phyloP scores from a whole-genome alignment of 169 alveolate genomes.

The Cyclospora cayetanensis region DNA sequence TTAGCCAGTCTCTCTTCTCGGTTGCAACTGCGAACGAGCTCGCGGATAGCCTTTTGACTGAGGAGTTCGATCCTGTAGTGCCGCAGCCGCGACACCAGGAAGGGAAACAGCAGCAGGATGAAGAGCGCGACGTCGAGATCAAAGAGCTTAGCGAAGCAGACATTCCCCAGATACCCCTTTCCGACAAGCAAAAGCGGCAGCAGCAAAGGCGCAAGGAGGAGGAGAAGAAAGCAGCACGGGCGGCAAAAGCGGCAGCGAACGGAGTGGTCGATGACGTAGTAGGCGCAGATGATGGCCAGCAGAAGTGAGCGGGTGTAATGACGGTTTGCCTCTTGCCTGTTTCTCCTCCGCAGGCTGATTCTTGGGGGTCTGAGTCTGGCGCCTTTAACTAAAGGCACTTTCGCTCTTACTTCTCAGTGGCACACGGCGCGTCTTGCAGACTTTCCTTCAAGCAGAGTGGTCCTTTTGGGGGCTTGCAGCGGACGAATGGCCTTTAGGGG shows the following conservation, averaged over 20 bases:
- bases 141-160: slow-evolving; percentile 46
- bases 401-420: too few species aligned
- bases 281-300: not conserved
- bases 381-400: too few species aligned
- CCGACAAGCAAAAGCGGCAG: slow-evolving; percentile 66
- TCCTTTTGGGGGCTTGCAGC: too few species aligned
- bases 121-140: not conserved
- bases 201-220: not conserved
- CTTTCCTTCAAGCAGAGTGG: too few species aligned
- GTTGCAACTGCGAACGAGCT: not conserved
- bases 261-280: not conserved
- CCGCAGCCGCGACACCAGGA: not conserved
- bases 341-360: too few species aligned
- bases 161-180: slow-evolving; percentile 67
- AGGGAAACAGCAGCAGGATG: not conserved
- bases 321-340: not conserved
- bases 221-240: not conserved
- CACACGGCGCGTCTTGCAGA: too few species aligned
- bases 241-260: not conserved
- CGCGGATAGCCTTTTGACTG: not conserved
- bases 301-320: not conserved
- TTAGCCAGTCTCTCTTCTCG: slow-evolving; percentile 23
- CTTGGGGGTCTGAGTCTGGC: too few species aligned
- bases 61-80: not conserved
- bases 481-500: too few species aligned